phyloP scores from a whole-genome alignment of 192 early-diverging fungal genomes.

The Backusella tarrabulga region DNA sequence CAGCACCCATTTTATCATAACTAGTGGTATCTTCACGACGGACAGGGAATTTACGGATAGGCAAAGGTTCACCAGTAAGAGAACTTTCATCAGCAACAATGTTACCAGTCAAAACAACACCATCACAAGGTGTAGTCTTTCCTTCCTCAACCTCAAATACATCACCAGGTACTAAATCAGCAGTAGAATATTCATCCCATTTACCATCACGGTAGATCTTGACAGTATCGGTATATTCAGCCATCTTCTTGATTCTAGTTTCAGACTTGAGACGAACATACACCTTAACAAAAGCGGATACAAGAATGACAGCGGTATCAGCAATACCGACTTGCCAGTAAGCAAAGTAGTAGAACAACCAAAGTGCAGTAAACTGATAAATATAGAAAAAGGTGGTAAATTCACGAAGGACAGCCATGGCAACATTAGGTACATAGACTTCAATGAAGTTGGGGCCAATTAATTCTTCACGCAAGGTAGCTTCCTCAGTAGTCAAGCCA shows the following conservation, averaged over 20 bases:
- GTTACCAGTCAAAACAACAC: constrained; percentile 49
- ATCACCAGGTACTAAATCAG: constrained; percentile 70
- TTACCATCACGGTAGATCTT: constrained; percentile 53
- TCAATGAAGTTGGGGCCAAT: constrained; percentile 70
- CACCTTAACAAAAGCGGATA: constrained; percentile 53
- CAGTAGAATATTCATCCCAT: constrained; percentile 51
- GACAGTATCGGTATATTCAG: constrained; percentile 47
- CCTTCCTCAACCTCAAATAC: constrained; percentile 56
- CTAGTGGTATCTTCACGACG: constrained; percentile 34
- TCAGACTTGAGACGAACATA: constrained; percentile 51
- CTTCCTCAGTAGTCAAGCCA: constrained; percentile 57
- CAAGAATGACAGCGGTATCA: constrained; percentile 50
- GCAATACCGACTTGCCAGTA: constrained; percentile 59
- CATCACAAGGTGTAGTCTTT: constrained; percentile 51
- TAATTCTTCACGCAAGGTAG: constrained; percentile 54
- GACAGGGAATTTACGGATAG: constrained; percentile 65
- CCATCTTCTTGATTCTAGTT: constrained; percentile 57
- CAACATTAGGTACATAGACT: constrained; percentile 59
- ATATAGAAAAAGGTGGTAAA: constrained; percentile 57
- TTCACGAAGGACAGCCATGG: constrained; percentile 55
- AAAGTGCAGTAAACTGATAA: constrained; percentile 52
- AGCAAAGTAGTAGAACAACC: constrained; percentile 52
- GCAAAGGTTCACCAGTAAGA: constrained; percentile 67
- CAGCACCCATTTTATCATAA: constrained; percentile 24
- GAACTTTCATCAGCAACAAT: constrained; percentile 67